These are phyloP conservation scores for Candida suzukii DNA, from an alignment of 805 yeast genomes.

Conservation along the genomic window DNA sequence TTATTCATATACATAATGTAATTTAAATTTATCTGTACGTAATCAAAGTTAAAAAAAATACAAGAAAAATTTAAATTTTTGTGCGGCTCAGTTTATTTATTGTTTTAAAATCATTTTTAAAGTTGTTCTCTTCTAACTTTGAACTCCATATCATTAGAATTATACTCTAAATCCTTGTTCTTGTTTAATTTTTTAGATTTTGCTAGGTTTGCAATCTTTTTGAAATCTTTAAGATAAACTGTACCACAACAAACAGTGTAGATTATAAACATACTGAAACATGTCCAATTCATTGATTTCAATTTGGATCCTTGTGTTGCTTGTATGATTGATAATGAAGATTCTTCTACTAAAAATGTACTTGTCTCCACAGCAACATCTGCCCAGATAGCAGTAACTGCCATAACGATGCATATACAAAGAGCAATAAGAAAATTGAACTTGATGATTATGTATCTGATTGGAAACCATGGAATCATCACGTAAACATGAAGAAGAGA, in stretches of 20 bases:
- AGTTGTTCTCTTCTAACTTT: not conserved
- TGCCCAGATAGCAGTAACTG: conserved; percentile 57
- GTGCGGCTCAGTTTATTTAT: too few relatives aligned
- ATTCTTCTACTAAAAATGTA: conserved; percentile 32
- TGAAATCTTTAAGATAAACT: conserved; percentile 28
- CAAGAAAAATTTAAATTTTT: too few relatives aligned
- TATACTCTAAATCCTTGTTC: not conserved
- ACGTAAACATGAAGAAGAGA: conserved; percentile 36
- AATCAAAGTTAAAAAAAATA: too few relatives aligned
- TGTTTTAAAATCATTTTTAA: too few relatives aligned
- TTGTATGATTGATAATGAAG: conserved; percentile 43
- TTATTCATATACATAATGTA: too few relatives aligned
- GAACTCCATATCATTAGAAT: not conserved
- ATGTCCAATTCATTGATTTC: conserved; percentile 53
- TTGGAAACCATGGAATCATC: conserved; percentile 44
- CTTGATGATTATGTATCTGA: conserved; percentile 18
- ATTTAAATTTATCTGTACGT: too few relatives aligned
- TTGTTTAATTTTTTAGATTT: not conserved
- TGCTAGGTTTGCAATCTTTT: not conserved
- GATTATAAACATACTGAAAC: conserved; percentile 41
- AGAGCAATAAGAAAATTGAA: conserved; percentile 27
- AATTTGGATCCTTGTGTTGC: conserved; percentile 45
- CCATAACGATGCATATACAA: conserved; percentile 44
- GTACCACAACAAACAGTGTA: conserved; percentile 31
- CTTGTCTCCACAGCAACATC: conserved; percentile 49